Base-by-base conservation (phyloP, 2,329 filamentous ascomycete genomes). In the Scedosporium aurantiacum region DNA sequence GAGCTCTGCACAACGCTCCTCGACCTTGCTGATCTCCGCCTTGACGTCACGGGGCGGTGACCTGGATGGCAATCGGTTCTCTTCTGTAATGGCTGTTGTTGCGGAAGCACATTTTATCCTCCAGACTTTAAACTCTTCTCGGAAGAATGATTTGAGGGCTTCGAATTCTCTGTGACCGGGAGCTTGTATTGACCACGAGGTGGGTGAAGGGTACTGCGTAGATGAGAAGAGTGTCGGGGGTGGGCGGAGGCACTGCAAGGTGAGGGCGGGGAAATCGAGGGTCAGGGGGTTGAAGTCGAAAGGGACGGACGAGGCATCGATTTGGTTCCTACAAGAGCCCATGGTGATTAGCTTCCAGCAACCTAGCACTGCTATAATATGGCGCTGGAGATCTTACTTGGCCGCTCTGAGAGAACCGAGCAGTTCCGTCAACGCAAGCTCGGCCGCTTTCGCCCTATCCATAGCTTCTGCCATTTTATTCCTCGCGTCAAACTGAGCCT, bases 211-310 rank as follows among this genome's bases (percentile, higher is more conserved):
- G 68, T 95, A 88, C 32, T 91, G 90, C 5, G 87, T 90, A 0
- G 87, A 83, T 8, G 90, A 88, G 75, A 92, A 93, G 5, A 97
- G 79, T 0, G 90, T 94, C 3, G 90, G 86, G 2, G 92, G 91
- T 8, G 89, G 81, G 41, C 88, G 84, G 1, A 97, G 83, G 66
- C 93, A 87, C 65, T 88, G 89, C 10, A 97, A 82, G 41, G 88
- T 91, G 47, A 97, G 81, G 5, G 89, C 86, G 5, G 92, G 91
- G 68, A 96, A 97, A 63, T 91, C 91, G 70, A 96, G 84, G 4
- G 88, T 81, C 63, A 92, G 83, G 40, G 93, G 88, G 66, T 97
- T 90, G 74, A 96, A 95, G 65, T 93, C 89, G 67, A 87, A 87
- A 2, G 84, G 83, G 66, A 78, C 76, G 7, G 81, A 81, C 59